These are phyloP conservation scores for Heritiera littoralis DNA, from an alignment of 345 rosid genomes.

Conservation along the genomic window DNA sequence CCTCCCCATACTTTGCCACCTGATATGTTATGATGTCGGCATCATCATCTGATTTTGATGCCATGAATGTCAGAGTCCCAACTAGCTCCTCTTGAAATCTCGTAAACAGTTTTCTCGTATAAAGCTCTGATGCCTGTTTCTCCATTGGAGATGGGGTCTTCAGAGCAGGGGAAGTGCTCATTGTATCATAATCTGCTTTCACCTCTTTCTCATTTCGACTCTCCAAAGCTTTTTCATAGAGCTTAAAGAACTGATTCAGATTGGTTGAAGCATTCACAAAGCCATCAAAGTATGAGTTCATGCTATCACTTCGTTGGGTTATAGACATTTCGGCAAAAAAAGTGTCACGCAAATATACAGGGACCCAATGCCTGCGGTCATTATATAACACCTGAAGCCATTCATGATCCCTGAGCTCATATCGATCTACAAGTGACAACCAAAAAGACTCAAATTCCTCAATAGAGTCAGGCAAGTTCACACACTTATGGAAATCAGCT, in stretches of 20 bases:
- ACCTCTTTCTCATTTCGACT: constrained; percentile 49
- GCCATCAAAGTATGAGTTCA: constrained; percentile 65
- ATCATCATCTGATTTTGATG: constrained; percentile 43
- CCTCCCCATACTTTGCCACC: constrained; percentile 62
- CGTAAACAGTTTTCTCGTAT: constrained; percentile 40
- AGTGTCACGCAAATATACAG: constrained; percentile 55
- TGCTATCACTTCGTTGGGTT: constrained; percentile 50
- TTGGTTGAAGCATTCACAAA: constrained; percentile 58
- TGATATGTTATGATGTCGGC: constrained; percentile 42
- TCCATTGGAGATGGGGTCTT: constrained; percentile 55
- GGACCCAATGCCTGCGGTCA: constrained; percentile 63
- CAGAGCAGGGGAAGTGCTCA: constrained; percentile 40
- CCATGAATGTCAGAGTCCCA: constrained; percentile 49
- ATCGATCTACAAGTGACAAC: constrained; percentile 43
- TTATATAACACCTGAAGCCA: constrained; percentile 56
- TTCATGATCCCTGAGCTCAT: constrained; percentile 52
- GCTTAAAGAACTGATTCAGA: constrained; percentile 48
- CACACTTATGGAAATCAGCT: constrained; percentile 47
- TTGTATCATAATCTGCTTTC: constrained; percentile 47
- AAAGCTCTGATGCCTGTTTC: constrained; percentile 49
- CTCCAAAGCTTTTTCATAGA: constrained; percentile 47
- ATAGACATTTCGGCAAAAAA: constrained; percentile 66
- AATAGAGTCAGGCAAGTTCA: constrained; percentile 38
- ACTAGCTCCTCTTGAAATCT: constrained; percentile 54
- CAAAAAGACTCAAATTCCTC: constrained; percentile 46